phyloP scores from a whole-genome alignment of 768 basidiomycete genomes.

The Lactarius psammicola region DNA sequence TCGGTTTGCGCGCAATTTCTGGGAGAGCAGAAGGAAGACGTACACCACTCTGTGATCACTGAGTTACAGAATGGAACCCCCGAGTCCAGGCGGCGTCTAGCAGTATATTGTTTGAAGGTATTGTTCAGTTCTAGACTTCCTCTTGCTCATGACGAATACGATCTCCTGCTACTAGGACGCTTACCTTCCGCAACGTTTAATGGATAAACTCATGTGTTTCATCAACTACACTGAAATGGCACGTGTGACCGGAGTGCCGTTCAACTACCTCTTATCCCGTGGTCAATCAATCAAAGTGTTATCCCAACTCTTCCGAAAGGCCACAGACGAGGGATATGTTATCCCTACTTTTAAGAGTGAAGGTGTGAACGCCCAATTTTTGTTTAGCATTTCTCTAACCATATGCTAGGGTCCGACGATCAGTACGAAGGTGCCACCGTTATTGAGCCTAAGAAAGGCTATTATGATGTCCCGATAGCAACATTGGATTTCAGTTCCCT shows the following conservation, averaged over 20 bases:
- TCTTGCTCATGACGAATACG: background rate
- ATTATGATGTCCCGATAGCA: conserved; percentile 95
- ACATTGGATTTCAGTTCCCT: conserved; percentile 98
- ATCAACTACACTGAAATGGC: conserved; percentile 99
- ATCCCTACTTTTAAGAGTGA: conserved; percentile 84
- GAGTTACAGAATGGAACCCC: conserved; percentile 96
- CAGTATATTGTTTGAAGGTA: conserved; percentile 98
- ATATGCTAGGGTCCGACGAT: conserved; percentile 74
- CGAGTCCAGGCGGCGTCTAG: conserved; percentile 87
- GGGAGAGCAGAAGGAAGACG: conserved; percentile 98
- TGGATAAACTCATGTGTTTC: conserved; percentile 99
- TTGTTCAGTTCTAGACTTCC: background rate
- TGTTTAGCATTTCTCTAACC: background rate
- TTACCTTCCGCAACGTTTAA: conserved; percentile 90
- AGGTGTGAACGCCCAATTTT: conserved; percentile 44
- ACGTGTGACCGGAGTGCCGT: conserved; percentile 99
- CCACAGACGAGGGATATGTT: conserved; percentile 87
- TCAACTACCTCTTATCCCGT: conserved; percentile 90
- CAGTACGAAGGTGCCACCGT: conserved; percentile 99
- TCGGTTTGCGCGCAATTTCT: conserved; percentile 97
- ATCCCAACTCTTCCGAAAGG: conserved; percentile 91
- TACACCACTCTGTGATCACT: conserved; percentile 97
- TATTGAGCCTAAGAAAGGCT: conserved; percentile 94
- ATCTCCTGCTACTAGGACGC: conserved; percentile 65
- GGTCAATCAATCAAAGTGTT: conserved; percentile 99